phyloP scores from a whole-genome alignment of 345 rosid species.

The Gossypium herbaceum region DNA sequence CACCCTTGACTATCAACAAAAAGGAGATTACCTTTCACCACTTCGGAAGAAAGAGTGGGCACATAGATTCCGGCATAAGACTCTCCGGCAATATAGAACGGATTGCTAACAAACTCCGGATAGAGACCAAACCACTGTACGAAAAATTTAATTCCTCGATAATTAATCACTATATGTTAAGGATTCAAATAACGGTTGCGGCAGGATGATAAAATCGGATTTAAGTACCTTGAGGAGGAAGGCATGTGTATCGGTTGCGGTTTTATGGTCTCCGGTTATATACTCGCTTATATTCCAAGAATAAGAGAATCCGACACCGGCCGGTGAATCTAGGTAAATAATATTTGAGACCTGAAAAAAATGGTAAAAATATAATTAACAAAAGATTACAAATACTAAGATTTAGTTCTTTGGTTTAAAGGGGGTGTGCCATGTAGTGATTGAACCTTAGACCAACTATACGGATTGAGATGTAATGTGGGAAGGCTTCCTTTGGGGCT shows the following conservation, averaged over 20 bases:
- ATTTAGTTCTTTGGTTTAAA: background rate
- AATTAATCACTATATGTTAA: background rate
- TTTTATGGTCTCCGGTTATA: conserved; percentile 35
- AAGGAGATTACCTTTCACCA: conserved; percentile 23
- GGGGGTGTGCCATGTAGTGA: background rate
- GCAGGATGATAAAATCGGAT: background rate
- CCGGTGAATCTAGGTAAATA: conserved; percentile 57
- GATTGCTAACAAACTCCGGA: conserved; percentile 34
- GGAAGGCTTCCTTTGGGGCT: conserved; percentile 27
- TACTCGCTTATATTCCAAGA: conserved; percentile 28
- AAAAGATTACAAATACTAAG: background rate
- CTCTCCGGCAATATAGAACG: conserved; percentile 39
- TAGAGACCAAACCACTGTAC: conserved; percentile 31
- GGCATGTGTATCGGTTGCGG: conserved; percentile 41
- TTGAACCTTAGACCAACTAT: conserved; percentile 49
- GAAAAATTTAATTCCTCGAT: background rate
- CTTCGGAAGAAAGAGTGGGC: conserved; percentile 29
- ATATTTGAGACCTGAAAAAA: conserved; percentile 46
- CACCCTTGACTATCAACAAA: background rate
- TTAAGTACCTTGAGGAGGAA: conserved; percentile 49
- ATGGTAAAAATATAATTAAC: background rate
- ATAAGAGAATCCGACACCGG: conserved; percentile 57
- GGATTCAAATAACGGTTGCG: background rate
- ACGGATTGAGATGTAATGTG: conserved; percentile 45
- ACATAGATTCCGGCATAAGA: conserved; percentile 42